These are phyloP conservation scores for Spiromastix sp. DNA, from an alignment of 2,329 filamentous ascomycete genomes.

Conservation along the genomic window DNA sequence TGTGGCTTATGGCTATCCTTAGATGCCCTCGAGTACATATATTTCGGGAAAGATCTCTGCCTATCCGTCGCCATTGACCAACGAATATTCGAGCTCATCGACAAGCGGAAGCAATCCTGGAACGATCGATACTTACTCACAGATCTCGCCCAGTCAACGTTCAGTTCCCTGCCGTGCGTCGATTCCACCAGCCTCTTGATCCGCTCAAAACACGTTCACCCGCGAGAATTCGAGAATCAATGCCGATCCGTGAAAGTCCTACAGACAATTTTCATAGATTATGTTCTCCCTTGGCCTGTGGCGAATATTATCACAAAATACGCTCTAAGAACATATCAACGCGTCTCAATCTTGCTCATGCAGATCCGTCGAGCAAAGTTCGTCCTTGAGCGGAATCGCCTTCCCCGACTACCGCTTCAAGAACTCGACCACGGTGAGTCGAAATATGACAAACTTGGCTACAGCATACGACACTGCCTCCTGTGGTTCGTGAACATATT, in stretches of 20 bases:
- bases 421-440: constrained; percentile 31
- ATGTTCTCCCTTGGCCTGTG: constrained; percentile 55
- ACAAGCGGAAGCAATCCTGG: constrained; percentile 53
- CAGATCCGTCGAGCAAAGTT: constrained; percentile 65
- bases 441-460: constrained; percentile 26
- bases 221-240: constrained; percentile 36
- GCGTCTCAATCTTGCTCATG: constrained; percentile 63
- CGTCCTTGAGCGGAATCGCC: constrained; percentile 47
- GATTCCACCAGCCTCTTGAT: constrained; percentile 55
- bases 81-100: constrained; percentile 65
- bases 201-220: constrained; percentile 33
- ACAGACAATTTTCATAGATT: constrained; percentile 54
- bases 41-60: constrained; percentile 65
- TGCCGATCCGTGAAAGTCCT: constrained; percentile 53
- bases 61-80: constrained; percentile 55
- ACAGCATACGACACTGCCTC: constrained; percentile 53
- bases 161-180: constrained; percentile 42
- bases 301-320: constrained; percentile 62
- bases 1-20: constrained; percentile 59
- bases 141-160: constrained; percentile 64
- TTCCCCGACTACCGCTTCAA: constrained; percentile 30
- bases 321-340: constrained; percentile 57
- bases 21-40: constrained; percentile 59
- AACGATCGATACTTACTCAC: constrained; percentile 73
- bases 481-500: constrained; percentile 69